Evolutionary conservation across 164 flowering plant species (phyloP).

Genomic region (Warburgia ugandensis): DNA sequence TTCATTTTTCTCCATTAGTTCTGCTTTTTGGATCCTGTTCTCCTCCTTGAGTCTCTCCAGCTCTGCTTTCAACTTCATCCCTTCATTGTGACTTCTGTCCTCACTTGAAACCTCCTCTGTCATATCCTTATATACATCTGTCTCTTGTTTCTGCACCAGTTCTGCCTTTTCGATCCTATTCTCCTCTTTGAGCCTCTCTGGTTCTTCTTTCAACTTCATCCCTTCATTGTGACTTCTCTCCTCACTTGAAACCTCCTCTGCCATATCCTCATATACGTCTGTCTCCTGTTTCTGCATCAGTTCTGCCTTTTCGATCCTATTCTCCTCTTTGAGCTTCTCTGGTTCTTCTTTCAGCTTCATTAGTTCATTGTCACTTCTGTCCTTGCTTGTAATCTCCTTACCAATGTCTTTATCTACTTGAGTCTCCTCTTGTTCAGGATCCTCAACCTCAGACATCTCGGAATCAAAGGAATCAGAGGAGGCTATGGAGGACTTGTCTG

Average conservation of each 20-base stretch:
- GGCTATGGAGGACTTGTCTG: too few species aligned
- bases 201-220: too few species aligned
- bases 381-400: constrained; percentile 6
- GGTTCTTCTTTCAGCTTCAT: constrained; percentile 50
- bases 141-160: constrained; percentile 64
- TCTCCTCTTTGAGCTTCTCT: constrained; percentile 47
- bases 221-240: too few species aligned
- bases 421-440: too few species aligned
- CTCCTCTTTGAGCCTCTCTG: too few species aligned
- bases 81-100: too few species aligned
- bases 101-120: constrained; percentile 55
- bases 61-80: too few species aligned
- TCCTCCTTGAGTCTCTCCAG: too few species aligned
- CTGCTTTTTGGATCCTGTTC: constrained; percentile 35
- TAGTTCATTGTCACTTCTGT: constrained; percentile 3
- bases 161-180: constrained; percentile 35
- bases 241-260: constrained; percentile 52
- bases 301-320: constrained; percentile 33
- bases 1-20: constrained; percentile 62
- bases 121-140: constrained; percentile 62
- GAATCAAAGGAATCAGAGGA: too few species aligned
- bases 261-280: constrained; percentile 54
- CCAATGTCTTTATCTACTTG: background rate
- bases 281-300: constrained; percentile 76
- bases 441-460: too few species aligned